Percentiles rank a stretch among this genome's conserved stretches.
Conservation (phyloP, 192 early-diverging fungal genomes). For the Backusella parvicylindrica region DNA sequence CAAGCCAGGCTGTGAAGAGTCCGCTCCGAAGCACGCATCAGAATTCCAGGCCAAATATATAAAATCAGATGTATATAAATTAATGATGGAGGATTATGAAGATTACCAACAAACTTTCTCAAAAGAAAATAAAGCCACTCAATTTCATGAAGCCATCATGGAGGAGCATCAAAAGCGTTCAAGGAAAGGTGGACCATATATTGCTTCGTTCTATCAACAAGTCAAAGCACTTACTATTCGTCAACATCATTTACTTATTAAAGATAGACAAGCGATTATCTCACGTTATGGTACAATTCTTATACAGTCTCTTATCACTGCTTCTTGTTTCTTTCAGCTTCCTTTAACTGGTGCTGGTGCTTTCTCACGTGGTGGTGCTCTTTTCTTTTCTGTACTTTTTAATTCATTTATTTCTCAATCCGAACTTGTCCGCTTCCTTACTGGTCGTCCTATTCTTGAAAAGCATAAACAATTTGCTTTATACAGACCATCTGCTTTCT, state of each 20-base stretch:
- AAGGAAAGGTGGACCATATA: slow-evolving; percentile 54
- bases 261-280: slow-evolving; percentile 46
- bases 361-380: slow-evolving; percentile 76
- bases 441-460: slow-evolving; percentile 66
- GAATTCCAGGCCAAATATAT: slow-evolving; percentile 63
- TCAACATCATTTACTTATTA: slow-evolving; percentile 57
- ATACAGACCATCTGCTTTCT: slow-evolving; percentile 58
- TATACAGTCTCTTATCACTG: slow-evolving; percentile 68
- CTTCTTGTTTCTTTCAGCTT: slow-evolving; percentile 63
- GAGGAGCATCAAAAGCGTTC: slow-evolving; percentile 51
- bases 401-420: slow-evolving; percentile 60
- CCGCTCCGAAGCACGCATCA: slow-evolving; percentile 51
- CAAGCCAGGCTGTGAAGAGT: slow-evolving; percentile 48
- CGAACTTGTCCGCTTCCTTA: slow-evolving; percentile 67
- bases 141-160: slow-evolving; percentile 45
- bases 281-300: slow-evolving; percentile 48
- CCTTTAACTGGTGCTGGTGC: slow-evolving; percentile 57
- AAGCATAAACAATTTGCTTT: slow-evolving; percentile 77
- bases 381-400: slow-evolving; percentile 62
- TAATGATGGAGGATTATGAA: slow-evolving; percentile 36
- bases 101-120: slow-evolving; percentile 38
- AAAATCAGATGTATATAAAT: slow-evolving; percentile 36
- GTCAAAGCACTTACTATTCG: slow-evolving; percentile 55
- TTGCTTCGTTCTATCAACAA: slow-evolving; percentile 61
- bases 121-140: slow-evolving; percentile 12